Evolutionary conservation across 2,329 filamentous ascomycete species (phyloP), one percentile per base, ranked within the genome.

Genomic region (Phialocephala subalpina): DNA sequence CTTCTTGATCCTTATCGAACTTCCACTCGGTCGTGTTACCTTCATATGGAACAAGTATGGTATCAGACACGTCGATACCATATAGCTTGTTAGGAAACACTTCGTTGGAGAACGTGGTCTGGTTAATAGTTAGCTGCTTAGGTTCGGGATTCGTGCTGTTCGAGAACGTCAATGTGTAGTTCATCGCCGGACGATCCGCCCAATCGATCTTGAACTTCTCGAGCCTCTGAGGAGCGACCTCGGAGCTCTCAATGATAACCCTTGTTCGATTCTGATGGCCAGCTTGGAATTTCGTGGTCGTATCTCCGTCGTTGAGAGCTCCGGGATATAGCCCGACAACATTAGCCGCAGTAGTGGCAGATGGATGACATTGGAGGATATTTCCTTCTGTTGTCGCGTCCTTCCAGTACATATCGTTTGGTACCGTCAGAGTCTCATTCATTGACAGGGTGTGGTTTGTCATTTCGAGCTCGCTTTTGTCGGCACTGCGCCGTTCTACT

Each of bases 271-370:
- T 78, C 57, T 83, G 83, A 0, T 83, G 80, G 12, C 77, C 73
- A 0, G 89, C 87, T 71, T 90, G 87, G 89, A 89, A 92, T 70
- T 85, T 86, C 0, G 89, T 92, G 36, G 83, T 86, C 3, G 84
- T 79, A 6, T 87, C 86, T 58, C 89, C 89, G 71, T 92, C 89
- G 59, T 90, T 83, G 2, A 87, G 87, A 0, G 84, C 82, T 62
- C 90, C 82, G 0, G 88, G 87, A 76, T 90, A 89, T 74, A 91
- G 88, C n/a, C 88, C 89, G 0, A 86, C 83, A 38, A 82, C 77
- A 71, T 81, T 84, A 1, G 74, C 72, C 33, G 80, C 73, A 0
- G 80, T 74, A 0, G 84, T 84, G 47, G 73, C 73, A 1, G 83
- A 81, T 2, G 83, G 79, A 20, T 78, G 81, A 74, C 89, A 91